Evolutionary conservation across 169 alveolate genomes (phyloP).

Genomic region (Eimeria tenella): DNA sequence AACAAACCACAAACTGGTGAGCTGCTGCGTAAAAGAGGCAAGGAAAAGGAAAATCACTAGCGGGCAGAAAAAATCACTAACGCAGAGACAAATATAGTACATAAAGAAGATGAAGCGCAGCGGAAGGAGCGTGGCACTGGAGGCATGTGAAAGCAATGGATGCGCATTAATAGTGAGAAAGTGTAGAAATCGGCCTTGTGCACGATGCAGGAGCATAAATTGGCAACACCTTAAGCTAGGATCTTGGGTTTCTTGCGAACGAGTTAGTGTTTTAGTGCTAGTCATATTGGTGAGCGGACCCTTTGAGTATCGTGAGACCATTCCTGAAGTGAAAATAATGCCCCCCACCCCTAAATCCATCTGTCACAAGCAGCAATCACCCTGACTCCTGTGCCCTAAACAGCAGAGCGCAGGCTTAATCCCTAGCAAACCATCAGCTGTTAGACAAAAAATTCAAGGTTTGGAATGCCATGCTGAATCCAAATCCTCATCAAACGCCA

Average conservation of each 20-base stretch:
- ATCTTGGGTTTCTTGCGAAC: neutral
- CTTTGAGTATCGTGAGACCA: slow-evolving; percentile 47
- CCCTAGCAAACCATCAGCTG: neutral
- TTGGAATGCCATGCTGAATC: too few species aligned
- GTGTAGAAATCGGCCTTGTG: neutral
- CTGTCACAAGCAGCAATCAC: slow-evolving; percentile 6
- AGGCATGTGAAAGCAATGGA: neutral
- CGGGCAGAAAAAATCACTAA: neutral
- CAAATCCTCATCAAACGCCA: neutral
- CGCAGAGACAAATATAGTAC: neutral
- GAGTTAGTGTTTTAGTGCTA: neutral
- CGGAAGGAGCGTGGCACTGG: neutral
- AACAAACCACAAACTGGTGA: too few species aligned
- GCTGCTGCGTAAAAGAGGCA: neutral
- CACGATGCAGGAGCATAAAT: neutral
- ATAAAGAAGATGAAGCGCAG: neutral
- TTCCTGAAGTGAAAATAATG: slow-evolving; percentile 67
- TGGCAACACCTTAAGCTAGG: neutral
- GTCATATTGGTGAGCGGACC: neutral
- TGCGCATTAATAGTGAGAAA: neutral
- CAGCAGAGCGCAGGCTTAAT: neutral
- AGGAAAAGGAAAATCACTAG: neutral
- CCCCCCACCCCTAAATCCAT: slow-evolving; percentile 70
- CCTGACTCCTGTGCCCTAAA: slow-evolving; percentile 8
- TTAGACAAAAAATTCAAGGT: too few species aligned